Evolutionary conservation across 768 basidiomycete species (phyloP), one percentile per base, ranked within the genome.

Genomic region (Boletus coccyginus): DNA sequence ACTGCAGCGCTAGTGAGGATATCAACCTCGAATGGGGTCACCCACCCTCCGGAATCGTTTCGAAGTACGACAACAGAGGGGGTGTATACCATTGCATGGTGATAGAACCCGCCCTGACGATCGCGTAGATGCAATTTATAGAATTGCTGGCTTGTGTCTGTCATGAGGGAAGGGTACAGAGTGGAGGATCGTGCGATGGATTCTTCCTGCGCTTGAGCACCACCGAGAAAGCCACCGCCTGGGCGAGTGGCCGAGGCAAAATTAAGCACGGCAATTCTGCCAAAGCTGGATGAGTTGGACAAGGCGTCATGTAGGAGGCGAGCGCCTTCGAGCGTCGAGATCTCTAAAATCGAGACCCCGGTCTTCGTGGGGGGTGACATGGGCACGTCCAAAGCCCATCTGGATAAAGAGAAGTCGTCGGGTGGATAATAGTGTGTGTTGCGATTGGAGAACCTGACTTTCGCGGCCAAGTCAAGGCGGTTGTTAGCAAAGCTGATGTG

Each of bases 121-220:
- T 78, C 75, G 55, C 62, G 75, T 32, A 74, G 74, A 66, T 92
- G 90, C 19, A 83, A 65, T 3, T 69, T 70, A 67, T 92, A 89
- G 72, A 89, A 92, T 40, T 78, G 75, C 43, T 80, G 73, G 1
- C 81, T 85, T 7, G 74, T 75, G 16, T 70, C 66, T 11, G 84
- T 81, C 64, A 77, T 76, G 53, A 92, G 84, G 10, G 84, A 79
- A 2, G 79, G 74, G 60, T 85, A 88, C 7, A 92, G 72, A 7
- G 85, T 87, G 12, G 88, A 90, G 6, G 88, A 82, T 41, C 90
- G 83, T 12, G 90, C 88, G 62, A 92, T 80, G 38, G 85, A 85
- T 68, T 92, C 90, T 68, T 92, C 90, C 63, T 92, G 90, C 2
- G 90, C 90, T 56, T 84, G 82, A 0, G 87, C 82, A 16, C 90